Percentiles rank a stretch among this genome's conserved stretches.
These are phyloP conservation scores for Hanseniaspora guilliermondii DNA, from an alignment of 805 yeast genomes.

Conservation along the genomic window DNA sequence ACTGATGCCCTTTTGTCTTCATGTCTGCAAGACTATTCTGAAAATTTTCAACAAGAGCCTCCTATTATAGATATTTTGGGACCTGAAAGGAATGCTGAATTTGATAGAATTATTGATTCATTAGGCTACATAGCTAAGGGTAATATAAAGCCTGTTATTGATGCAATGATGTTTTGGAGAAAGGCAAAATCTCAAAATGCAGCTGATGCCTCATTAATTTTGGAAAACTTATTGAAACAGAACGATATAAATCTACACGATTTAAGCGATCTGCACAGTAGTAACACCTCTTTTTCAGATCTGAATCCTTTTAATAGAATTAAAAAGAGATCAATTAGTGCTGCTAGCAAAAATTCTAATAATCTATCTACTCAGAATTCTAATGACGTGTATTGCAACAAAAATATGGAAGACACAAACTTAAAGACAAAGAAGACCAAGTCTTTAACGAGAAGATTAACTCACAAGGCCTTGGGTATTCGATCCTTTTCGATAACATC, in stretches of 20 bases:
- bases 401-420: not conserved
- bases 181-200: constrained; percentile 84
- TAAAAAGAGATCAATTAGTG: not conserved
- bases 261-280: not conserved
- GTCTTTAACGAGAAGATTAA: constrained; percentile 9
- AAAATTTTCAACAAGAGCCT: constrained; percentile 44
- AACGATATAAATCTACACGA: constrained; percentile 19
- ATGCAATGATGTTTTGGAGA: constrained; percentile 97
- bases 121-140: constrained; percentile 81
- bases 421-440: not conserved
- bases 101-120: constrained; percentile 75
- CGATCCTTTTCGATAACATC: constrained; percentile 12
- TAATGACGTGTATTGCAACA: not conserved
- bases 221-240: constrained; percentile 33
- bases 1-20: constrained; percentile 77
- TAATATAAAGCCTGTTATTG: constrained; percentile 91
- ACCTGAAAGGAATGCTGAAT: constrained; percentile 73
- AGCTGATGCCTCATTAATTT: constrained; percentile 43
- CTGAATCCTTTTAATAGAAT: not conserved
- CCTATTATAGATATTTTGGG: constrained; percentile 66
- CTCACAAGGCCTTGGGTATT: constrained; percentile 13
- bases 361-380: not conserved
- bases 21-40: constrained; percentile 53
- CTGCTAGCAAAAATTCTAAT: not conserved
- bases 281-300: not conserved